phyloP scores from a whole-genome alignment of 306 rosid genomes.

The Psophocarpus tetragonolobus region DNA sequence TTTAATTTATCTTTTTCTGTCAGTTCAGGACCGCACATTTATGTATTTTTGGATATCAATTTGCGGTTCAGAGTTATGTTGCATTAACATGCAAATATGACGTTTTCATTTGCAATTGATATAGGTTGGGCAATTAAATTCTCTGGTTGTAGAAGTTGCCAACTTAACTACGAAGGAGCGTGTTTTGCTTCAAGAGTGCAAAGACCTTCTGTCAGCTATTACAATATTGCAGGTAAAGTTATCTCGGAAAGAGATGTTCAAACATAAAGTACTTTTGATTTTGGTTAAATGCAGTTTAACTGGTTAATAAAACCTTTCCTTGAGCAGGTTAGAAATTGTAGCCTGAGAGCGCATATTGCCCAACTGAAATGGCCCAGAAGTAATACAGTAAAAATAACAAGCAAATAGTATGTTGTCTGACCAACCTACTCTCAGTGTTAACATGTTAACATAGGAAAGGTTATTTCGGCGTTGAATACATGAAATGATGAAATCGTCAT shows the following conservation, averaged over 20 bases:
- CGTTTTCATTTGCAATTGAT: conserved; percentile 43
- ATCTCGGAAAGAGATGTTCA: background rate
- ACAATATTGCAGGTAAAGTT: conserved; percentile 72
- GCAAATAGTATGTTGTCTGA: conserved; percentile 40
- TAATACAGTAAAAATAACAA: conserved; percentile 46
- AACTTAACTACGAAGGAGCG: conserved; percentile 70
- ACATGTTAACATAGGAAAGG: conserved; percentile 45
- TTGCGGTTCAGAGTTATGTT: background rate
- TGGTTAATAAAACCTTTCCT: conserved; percentile 10
- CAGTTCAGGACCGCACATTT: background rate
- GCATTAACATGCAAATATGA: background rate
- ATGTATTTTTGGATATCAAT: background rate
- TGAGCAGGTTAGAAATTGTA: conserved; percentile 76
- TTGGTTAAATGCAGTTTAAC: conserved; percentile 17
- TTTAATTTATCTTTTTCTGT: conserved; percentile 9
- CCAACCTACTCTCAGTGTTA: conserved; percentile 48
- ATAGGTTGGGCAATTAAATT: conserved; percentile 80
- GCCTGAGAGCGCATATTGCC: conserved; percentile 73
- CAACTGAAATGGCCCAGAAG: conserved; percentile 59
- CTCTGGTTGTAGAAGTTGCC: conserved; percentile 64
- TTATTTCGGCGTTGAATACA: conserved; percentile 42
- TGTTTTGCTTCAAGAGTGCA: conserved; percentile 78
- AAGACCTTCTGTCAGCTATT: conserved; percentile 62
- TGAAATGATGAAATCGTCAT: conserved; percentile 31
- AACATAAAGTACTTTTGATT: conserved; percentile 10